Base-by-base conservation (phyloP, 169 alveolate species). In the Plasmodium berghei region DNA sequence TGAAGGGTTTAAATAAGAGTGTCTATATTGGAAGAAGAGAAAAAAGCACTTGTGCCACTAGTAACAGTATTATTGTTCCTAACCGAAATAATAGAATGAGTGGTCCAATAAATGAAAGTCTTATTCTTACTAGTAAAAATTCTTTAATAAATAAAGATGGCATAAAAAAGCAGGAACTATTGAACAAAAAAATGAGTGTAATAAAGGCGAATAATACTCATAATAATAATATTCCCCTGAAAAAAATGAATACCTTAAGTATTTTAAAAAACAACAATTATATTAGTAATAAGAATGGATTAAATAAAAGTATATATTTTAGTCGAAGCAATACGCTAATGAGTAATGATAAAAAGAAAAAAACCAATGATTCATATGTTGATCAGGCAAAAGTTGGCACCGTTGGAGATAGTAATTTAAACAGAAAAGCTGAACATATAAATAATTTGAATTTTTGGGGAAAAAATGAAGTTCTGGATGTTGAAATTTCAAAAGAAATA, bases 1-100 rank as follows among this genome's bases (percentile, higher is more conserved):
- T 42, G 46, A 10, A 66, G 5, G 24, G 52, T 24, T 45, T 80
- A 26, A 80, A 80, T 80, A 80, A 55, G 18, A 80, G 83, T 46
- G 52, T 80, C 40, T 80, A 64, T 54, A 70, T 64, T 49, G 83
- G 56, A 3, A 40, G 83, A 46, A 86, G 72, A 86, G 24, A 42
- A 5, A 34, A 34, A 34, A 34, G 42, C 3, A 34, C 8, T 2
- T 34, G 0, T 34, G 8, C 8, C 42, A 34, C 42, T 34, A 34
- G 8, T 34, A 34, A 34, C 42, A 34, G 42, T 34, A 34, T 34
- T 34, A 34, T 34, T 34, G 42, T 34, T 9, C 16, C 26, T 34
- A 72, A 71, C 46, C 67, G 54, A 49, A 28, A 45, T 61, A 34
- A 34, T 34, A 34, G 42, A 34, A 34, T 34, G 8, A 34, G 5